Evolutionary conservation across 768 basidiomycete genomes (phyloP).

Genomic region (Kwoniella bestiolae): DNA sequence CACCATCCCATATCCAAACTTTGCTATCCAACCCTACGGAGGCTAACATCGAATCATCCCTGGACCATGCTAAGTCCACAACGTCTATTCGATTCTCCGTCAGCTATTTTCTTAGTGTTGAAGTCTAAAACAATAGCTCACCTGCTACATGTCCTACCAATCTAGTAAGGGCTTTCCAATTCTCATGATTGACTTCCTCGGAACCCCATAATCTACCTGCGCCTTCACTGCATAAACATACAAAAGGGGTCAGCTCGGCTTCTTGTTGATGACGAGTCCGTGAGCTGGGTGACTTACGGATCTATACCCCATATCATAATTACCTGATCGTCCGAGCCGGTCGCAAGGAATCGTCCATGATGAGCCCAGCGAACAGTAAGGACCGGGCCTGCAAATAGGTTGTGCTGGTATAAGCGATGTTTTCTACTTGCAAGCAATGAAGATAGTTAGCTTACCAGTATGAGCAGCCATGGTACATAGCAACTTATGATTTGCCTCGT

Average conservation of each 20-base stretch:
- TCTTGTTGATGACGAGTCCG: background rate
- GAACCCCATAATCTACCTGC: slow-evolving; percentile 90
- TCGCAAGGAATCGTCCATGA: slow-evolving; percentile 90
- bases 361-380: slow-evolving; percentile 91
- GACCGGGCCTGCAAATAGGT: slow-evolving; percentile 65
- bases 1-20: slow-evolving; percentile 92
- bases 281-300: slow-evolving; percentile 66
- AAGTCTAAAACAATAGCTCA: too few species aligned
- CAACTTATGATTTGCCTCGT: slow-evolving; percentile 76
- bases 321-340: slow-evolving; percentile 93
- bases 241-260: slow-evolving; percentile 7
- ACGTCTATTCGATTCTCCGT: too few species aligned
- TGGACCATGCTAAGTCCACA: slow-evolving; percentile 92
- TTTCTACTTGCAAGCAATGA: too few species aligned
- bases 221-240: slow-evolving; percentile 63
- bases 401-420: too few species aligned
- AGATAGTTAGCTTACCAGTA: slow-evolving; percentile 65
- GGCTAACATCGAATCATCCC: slow-evolving; percentile 87
- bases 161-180: slow-evolving; percentile 91
- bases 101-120: too few species aligned
- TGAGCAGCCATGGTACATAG: slow-evolving; percentile 92
- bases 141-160: slow-evolving; percentile 94
- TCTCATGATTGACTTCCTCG: slow-evolving; percentile 93
- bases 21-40: slow-evolving; percentile 91
- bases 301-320: slow-evolving; percentile 98